phyloP scores from a whole-genome alignment of 2,329 filamentous ascomycete genomes.

The Exophiala sp. region DNA sequence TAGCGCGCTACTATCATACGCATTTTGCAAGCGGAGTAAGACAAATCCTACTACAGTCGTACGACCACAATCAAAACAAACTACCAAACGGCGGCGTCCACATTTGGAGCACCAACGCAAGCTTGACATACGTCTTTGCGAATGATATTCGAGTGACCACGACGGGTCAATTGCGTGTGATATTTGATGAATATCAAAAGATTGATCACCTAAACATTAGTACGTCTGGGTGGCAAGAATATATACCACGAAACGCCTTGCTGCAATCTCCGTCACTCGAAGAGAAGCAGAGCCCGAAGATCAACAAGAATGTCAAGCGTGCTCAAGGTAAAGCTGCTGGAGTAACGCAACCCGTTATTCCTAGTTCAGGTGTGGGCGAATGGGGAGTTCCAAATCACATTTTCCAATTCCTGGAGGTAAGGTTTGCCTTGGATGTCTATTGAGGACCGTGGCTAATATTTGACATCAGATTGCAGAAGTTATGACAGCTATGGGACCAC shows the following conservation, averaged over 20 bases:
- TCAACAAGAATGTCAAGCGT: conserved; percentile 54
- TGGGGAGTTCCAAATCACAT: conserved; percentile 57
- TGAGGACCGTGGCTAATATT: conserved; percentile 20
- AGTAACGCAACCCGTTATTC: conserved; percentile 38
- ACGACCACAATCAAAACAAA: conserved; percentile 58
- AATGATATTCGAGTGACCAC: conserved; percentile 80
- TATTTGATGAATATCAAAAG: conserved; percentile 74
- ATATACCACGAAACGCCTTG: conserved; percentile 63
- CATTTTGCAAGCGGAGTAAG: conserved; percentile 84
- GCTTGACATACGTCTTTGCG: conserved; percentile 84
- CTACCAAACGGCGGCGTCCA: conserved; percentile 64
- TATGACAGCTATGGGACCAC: conserved; percentile 60
- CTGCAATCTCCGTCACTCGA: conserved; percentile 46
- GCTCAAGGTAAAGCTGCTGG: conserved; percentile 36
- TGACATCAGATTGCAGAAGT: conserved; percentile 59
- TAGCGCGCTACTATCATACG: conserved; percentile 85
- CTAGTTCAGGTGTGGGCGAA: conserved; percentile 40
- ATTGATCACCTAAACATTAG: conserved; percentile 83
- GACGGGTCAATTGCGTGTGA: conserved; percentile 70
- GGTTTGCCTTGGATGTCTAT: conserved; percentile 20
- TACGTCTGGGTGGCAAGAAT: conserved; percentile 75
- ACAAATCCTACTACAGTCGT: conserved; percentile 80
- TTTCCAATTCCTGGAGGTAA: conserved; percentile 61
- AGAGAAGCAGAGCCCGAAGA: conserved; percentile 57
- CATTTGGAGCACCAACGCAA: conserved; percentile 73